These are phyloP conservation scores for Tuber microsphaerosporum DNA, from an alignment of 495 filamentous ascomycete genomes.

Conservation along the genomic window DNA sequence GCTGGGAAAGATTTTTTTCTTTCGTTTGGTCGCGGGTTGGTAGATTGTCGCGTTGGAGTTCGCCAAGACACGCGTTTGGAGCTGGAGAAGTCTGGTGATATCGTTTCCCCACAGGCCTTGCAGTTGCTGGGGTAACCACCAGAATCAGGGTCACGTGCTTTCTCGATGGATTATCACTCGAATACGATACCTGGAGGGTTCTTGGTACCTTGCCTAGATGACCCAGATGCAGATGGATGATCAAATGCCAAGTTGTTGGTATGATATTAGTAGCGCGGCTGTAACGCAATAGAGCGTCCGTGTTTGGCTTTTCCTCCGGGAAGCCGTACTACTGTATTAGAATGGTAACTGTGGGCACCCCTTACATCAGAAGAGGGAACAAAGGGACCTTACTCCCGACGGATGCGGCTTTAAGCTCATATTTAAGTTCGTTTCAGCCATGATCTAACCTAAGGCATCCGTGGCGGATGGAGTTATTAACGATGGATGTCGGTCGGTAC, in stretches of 20 bases:
- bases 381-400: not conserved
- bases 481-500: not conserved
- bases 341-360: not conserved
- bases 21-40: not conserved
- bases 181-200: not conserved
- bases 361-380: not conserved
- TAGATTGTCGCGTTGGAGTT: not conserved
- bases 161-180: not conserved
- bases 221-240: not conserved
- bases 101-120: not conserved
- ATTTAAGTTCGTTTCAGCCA: not conserved
- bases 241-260: not conserved
- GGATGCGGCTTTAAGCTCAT: not conserved
- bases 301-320: not conserved
- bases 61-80: constrained; percentile 3
- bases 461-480: not conserved
- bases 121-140: constrained; percentile 2
- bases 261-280: not conserved
- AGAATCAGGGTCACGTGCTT: not conserved
- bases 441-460: not conserved
- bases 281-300: not conserved
- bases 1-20: not conserved
- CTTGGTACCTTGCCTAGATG: not conserved
- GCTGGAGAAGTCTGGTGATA: not conserved
- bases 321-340: not conserved